phyloP scores from a whole-genome alignment of 2,329 filamentous ascomycete species.

The Chaetomiaceae sp. region DNA sequence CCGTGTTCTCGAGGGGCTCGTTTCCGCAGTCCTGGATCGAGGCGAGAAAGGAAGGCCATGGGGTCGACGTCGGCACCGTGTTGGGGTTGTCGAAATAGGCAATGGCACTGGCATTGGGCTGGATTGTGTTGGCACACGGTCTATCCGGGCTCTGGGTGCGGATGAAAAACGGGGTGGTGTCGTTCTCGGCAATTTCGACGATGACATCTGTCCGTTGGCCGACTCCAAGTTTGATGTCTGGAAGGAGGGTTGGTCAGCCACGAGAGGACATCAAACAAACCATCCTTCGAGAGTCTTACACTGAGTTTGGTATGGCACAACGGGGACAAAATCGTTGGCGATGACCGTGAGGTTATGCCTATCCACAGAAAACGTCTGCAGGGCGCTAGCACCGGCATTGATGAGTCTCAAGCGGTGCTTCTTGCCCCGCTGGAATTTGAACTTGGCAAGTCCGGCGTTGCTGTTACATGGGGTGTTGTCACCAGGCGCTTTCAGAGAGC shows the following conservation, averaged over 20 bases:
- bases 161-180: background rate
- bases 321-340: background rate
- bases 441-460: background rate
- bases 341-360: background rate
- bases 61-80: background rate
- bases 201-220: constrained; percentile 1
- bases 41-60: background rate
- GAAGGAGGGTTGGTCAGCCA: no score
- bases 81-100: background rate
- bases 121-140: background rate
- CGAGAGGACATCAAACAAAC: no score
- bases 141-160: background rate
- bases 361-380: background rate
- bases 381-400: background rate
- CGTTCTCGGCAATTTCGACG: background rate
- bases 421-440: background rate
- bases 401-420: background rate
- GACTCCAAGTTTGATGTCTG: background rate
- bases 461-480: background rate
- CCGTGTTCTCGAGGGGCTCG: background rate
- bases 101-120: constrained; percentile 1
- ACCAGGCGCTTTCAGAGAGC: background rate
- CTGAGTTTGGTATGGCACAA: background rate
- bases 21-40: background rate
- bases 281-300: background rate